Base-by-base conservation (phyloP, 2,329 filamentous ascomycete species). In the Trichoderma koningii region DNA sequence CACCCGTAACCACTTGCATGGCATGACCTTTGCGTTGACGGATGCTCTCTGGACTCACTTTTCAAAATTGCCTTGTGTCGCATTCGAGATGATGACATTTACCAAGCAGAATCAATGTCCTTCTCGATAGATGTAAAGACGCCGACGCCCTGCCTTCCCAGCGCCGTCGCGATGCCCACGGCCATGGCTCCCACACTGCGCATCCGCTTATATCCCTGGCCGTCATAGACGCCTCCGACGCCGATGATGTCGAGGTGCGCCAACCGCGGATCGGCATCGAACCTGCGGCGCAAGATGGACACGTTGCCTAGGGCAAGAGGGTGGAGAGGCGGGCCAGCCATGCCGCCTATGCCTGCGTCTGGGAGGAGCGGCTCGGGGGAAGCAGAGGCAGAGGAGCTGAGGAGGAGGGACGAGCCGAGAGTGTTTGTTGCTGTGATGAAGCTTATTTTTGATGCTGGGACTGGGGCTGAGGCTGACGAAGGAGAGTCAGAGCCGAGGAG, bases 361-460 rank as follows among this genome's bases (percentile, higher is more conserved):
- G 83, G 84, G 2, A 87, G 84, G 3, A 65, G 55, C 21, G 64
- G 62, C 14, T 63, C 50, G 38, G 77, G 70, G 3, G 48, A 26
- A 1, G 91, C 0, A 92, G 78, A 48, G 3, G 34, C 0, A 92
- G 78, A 48, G 30, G 30, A 34, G 89, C 0, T 83, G 86, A 0
- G 21, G 0, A 91, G 76, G 0, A 93, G 78, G 51, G 86, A 89
- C 0, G 83, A 87, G 0, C 90, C 91, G 0, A 93, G 83, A 0
- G 71, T 93, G 71, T 93, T 93, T 1, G 87, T 90, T 0, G 89
- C 84, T 0, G 90, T 92, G 68, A 93, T 81, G 75, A 93, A 93
- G 50, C 82, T 84, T 1, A 91, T 63, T 1, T 71, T 72, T 0
- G 68, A 70, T 7, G 67, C 68, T 66, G n/a, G 71, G 67, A 9